Evolutionary conservation across 2,329 filamentous ascomycete species (phyloP), one percentile per base, ranked within the genome.

Genomic region (Monosporascus sp.): DNA sequence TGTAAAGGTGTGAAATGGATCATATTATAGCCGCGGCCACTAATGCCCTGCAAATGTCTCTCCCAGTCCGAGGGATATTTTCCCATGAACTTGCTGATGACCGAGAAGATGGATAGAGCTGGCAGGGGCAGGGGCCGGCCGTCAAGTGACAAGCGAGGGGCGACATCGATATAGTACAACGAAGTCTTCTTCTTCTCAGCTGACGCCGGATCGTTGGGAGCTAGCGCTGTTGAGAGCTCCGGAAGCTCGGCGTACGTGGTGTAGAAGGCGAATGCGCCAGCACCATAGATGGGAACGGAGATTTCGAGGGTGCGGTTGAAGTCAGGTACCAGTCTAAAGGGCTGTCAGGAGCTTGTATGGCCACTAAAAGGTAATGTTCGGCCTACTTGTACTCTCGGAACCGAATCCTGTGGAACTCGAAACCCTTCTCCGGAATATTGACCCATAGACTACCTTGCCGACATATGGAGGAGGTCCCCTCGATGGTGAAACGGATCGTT

Each of bases 31-130:
- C 92, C 92, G 56, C 94, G 82, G 64, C 89, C 84, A 68, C 89
- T 89, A 68, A 99, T 96, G 28, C 94, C 92, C 53, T 82, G 80
- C 53, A 99, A 75, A 69, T 97, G 93, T 50, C 84, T 87, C 68
- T 97, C 85, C 92, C 93, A 99, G 65, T 96, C 89, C 17, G 78
- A 78, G 0, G 93, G 91, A 67, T 94, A 96, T 66, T 87, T 86
- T 58, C 94, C 94, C 90, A 99, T 95, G 74, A 97, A 97, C 73
- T 99, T 99, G 68, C 93, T 97, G 58, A 99, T 89, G 52, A 93
- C 81, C 11, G 94, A 97, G 73, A 97, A 96, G 60, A 97, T 82
- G 15, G 91, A 95, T 49, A 99, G 78, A 1, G 93, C 90, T 61
- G 94, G 86, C 62, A 97, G 78, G 1, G 94, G 92, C 62, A 99